Base-by-base conservation (phyloP, 176 grass and related monocot genomes). In the Aegilops bicornis region DNA sequence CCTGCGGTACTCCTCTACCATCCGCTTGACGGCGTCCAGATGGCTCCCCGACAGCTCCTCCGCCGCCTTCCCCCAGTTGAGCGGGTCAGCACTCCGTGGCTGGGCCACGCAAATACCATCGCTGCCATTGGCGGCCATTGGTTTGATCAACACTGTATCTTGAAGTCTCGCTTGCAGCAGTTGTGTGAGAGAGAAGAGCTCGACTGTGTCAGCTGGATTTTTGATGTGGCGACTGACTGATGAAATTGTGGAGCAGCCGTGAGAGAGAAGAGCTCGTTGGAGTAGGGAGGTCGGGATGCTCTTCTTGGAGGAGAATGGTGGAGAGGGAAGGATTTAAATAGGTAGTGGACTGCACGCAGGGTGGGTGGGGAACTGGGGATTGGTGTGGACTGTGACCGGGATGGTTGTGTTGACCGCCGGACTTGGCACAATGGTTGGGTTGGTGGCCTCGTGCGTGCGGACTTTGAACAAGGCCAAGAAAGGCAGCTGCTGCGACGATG, bases 21-120 rank as follows among this genome's bases (percentile, higher is more conserved):
- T 95, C 48, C 80, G 48, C 91, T 93, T 95, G 15, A 95, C 91
- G 37, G 88, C 91, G 1, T 93, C 91, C 10, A 93, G 69, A 63
- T 95, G 94, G 84, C 87, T 93, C 43, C 91, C 89, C 0, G 89
- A 12, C 1, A 89, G 20, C 39, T 89, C 87, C 84, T 59, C 84
- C 9, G 94, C 94, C 7, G 89, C 81, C 20, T 82, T 45, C 7
- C 72, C 84, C 94, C 94, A 95, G 86, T 93, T 95, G 17, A 95
- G 82, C 0, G 91, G 94, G 77, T 95, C 94, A 27, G 52, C 52
- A 20, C 62, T 33, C 33, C 24, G 14, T 19, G 86, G 45, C 60
- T 8, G 2, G 3, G 84, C 35, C 47, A 85, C 13, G 68, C 89
- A 90, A n/a, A 89, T 0, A 3, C 77, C 91, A 29, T 47, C 85